These are phyloP conservation scores for Aspergillus nidulans DNA, from an alignment of 495 filamentous ascomycete genomes.

Conservation along the genomic window DNA sequence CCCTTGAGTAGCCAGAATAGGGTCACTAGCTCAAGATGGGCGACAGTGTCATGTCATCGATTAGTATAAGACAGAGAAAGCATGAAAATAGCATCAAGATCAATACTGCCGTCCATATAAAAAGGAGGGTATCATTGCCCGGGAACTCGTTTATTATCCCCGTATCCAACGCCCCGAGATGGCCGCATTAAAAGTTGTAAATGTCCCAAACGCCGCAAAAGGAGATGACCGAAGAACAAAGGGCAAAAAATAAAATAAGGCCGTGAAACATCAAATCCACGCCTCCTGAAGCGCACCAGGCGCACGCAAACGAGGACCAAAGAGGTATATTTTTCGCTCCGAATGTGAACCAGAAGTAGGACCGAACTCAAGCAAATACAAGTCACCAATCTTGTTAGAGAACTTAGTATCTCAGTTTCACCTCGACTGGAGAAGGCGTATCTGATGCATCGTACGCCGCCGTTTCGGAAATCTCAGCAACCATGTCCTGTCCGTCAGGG, in stretches of 20 bases:
- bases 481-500: slow-evolving; percentile 88
- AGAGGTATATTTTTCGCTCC: background rate
- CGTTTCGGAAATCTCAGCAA: slow-evolving; percentile 28
- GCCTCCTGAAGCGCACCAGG: slow-evolving; percentile 18
- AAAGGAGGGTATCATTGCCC: slow-evolving; percentile 44
- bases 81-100: slow-evolving; percentile 16
- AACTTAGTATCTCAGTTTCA: slow-evolving; percentile 2
- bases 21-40: slow-evolving; percentile 14
- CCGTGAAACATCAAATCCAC: slow-evolving; percentile 4
- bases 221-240: slow-evolving; percentile 13
- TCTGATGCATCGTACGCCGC: background rate
- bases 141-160: slow-evolving; percentile 48
- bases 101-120: slow-evolving; percentile 21
- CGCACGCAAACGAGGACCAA: slow-evolving; percentile 1
- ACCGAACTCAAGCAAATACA: background rate
- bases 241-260: background rate
- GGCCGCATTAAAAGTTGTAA: slow-evolving; percentile 13
- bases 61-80: slow-evolving; percentile 18
- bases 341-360: background rate
- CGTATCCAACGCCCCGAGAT: slow-evolving; percentile 39
- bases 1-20: slow-evolving; percentile 11
- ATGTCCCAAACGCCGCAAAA: slow-evolving; percentile 21
- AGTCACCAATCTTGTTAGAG: too few relatives aligned
- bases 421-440: background rate
- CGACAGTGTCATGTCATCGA: slow-evolving; percentile 28